Evolutionary conservation across 352 stramenopile genomes (phyloP), one percentile per base, ranked within the genome.

Genomic region (Phytophthora multivora): DNA sequence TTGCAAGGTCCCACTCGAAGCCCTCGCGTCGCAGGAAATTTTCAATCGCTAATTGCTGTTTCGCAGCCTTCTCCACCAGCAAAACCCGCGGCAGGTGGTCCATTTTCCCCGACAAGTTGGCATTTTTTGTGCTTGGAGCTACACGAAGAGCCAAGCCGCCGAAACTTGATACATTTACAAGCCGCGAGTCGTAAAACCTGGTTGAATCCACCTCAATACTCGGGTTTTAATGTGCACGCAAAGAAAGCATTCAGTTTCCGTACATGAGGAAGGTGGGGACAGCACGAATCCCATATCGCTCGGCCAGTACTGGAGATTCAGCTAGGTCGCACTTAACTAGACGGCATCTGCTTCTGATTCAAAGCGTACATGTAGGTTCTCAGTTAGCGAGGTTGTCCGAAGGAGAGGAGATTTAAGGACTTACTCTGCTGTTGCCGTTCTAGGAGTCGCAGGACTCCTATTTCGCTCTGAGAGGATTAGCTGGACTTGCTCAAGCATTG

Each of bases 191-290:
- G 63, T 88, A 91, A 62, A 93, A 92, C 59, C 80, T 90, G 43
- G 28, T 46, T 45, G 9, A 25, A 46, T 8, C 18, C 10, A 8
- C 16, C 3, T 50, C 10, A 41, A 9, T 55, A 5, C 11, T 36
- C 10, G 6, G 13, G 26, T n/a, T n/a, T n/a, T 41, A 28, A 26
- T 31, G 5, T 31, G 15, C 13, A 42, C 12, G n/a, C 12, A 19
- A 47, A 45, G 16, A 55, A 26, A 19, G 33, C 19, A 19, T 46
- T 10, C 16, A 15, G 10, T 11, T 21, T 47, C 35, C 67, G 15
- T 74, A 95, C 76, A 91, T 73, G 39, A 96, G 76, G 40, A 89
- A 94, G 2, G 85, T 90, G 23, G 87, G 87, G 2, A 82, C 53
- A 1, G 87, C 83, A 56, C 80, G 79, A 66, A 96, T 82, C 13